Base-by-base conservation (phyloP, 2,329 filamentous ascomycete genomes). In the Verticillium dahliae region DNA sequence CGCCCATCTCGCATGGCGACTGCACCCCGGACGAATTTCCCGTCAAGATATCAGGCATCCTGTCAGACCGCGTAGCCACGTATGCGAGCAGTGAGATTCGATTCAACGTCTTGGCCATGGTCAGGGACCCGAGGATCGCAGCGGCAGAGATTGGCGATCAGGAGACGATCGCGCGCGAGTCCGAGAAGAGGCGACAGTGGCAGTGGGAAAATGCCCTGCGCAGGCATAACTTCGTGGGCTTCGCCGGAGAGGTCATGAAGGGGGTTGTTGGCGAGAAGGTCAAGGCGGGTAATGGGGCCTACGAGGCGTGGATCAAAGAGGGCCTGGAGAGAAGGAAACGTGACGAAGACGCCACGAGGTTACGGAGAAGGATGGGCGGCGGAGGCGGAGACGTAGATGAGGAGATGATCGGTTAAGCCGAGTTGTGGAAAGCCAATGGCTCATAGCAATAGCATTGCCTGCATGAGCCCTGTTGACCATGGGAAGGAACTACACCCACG, bases 91-190 rank as follows among this genome's bases (percentile, higher is more conserved):
- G 87, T 1, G 95, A 99, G 81, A 97, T 98, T 65, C 85, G 92
- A 55, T 99, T 99, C 81, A 99, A 99, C 75, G 81, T 99, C 60
- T 85, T 99, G 73, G 95, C 94, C 55, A 93, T 97, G 84, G 91
- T 94, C 68, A 83, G 89, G 66, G 95, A 99, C 77, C 79, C 93
- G 72, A 83, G 95, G 54, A 80, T 90, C 56, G 81, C 86, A 57
- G 94, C 94, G 37, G 81, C 83, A 62, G 91, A 96, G 74, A 85
- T 95, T 66, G 93, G 93, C 56, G 95, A 99, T 76, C 73, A 78
- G 54, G 93, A 97, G 71, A 80, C 87, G 74, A 76, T 98, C 67
- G 86, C 86, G 66, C 81, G 88, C 60, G 93, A 98, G 81, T 86
- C 94, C 78, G 82, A 85, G 71, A 97, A 96, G 85, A 83, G 95